Evolutionary conservation across 306 rosid species (phyloP).

Genomic region (Clitoria ternatea): DNA sequence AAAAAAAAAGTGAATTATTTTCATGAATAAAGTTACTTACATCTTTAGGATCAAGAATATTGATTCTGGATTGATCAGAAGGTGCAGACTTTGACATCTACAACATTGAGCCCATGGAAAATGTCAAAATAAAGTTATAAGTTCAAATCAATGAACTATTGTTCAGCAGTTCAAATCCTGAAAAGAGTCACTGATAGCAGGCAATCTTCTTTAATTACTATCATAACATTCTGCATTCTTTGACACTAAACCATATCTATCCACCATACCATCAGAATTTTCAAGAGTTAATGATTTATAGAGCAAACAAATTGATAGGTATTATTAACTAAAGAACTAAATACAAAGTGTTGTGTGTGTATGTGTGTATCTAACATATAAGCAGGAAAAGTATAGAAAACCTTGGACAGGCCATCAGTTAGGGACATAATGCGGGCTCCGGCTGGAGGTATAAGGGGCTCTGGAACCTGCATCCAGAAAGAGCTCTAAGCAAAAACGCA

Average conservation of each 20-base stretch:
- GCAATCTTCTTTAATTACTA: neutral
- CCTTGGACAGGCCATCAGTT: slow-evolving; percentile 90
- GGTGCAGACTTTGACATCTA: slow-evolving; percentile 97
- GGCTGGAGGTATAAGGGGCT: slow-evolving; percentile 76
- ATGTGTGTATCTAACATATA: neutral
- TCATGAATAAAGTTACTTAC: slow-evolving; percentile 28
- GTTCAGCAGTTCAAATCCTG: slow-evolving; percentile 6
- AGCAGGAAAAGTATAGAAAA: slow-evolving; percentile 16
- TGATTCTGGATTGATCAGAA: slow-evolving; percentile 88
- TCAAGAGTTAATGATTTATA: neutral
- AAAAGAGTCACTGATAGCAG: neutral
- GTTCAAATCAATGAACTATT: neutral
- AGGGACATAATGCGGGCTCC: slow-evolving; percentile 95
- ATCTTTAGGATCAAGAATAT: too few relatives aligned
- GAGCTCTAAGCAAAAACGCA: slow-evolving; percentile 16
- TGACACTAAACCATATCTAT: slow-evolving; percentile 5
- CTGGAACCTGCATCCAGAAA: slow-evolving; percentile 27
- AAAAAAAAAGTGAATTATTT: neutral
- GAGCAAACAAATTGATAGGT: neutral
- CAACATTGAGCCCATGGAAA: slow-evolving; percentile 25
- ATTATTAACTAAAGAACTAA: neutral
- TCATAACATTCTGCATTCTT: neutral
- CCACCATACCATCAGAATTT: neutral
- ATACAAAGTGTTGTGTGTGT: neutral
- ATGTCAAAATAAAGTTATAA: slow-evolving; percentile 20